Evolutionary conservation across 1,139 yeast species (phyloP).

Genomic region (Scheffersomyces illinoinensis): DNA sequence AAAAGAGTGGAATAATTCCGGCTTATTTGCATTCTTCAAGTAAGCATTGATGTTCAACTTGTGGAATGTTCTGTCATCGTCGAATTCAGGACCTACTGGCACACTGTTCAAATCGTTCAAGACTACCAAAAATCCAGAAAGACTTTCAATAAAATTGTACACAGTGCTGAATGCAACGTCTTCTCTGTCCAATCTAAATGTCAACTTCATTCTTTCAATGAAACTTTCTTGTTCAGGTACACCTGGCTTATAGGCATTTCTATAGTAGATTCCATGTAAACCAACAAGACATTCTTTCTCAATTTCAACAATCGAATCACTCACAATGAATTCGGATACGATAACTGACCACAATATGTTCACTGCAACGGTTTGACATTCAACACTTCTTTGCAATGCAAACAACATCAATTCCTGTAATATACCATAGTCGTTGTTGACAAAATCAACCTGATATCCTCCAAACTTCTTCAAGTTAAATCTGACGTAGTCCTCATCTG

Average conservation of each 20-base stretch:
- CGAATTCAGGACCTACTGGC: slow-evolving; percentile 82
- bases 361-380: slow-evolving; percentile 66
- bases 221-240: slow-evolving; percentile 55
- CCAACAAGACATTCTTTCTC: slow-evolving; percentile 66
- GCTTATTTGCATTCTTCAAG: slow-evolving; percentile 75
- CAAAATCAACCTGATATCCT: slow-evolving; percentile 71
- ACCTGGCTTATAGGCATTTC: slow-evolving; percentile 58
- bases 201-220: slow-evolving; percentile 49
- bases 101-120: slow-evolving; percentile 70
- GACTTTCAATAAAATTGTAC: slow-evolving; percentile 52
- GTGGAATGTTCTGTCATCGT: slow-evolving; percentile 83
- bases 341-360: slow-evolving; percentile 71
- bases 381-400: slow-evolving; percentile 66
- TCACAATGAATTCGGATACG: slow-evolving; percentile 64
- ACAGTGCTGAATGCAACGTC: slow-evolving; percentile 64
- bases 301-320: slow-evolving; percentile 59
- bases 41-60: slow-evolving; percentile 75
- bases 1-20: slow-evolving; percentile 77
- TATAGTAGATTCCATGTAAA: slow-evolving; percentile 63
- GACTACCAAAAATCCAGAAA: slow-evolving; percentile 64
- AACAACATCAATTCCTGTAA: slow-evolving; percentile 66
- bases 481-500: slow-evolving; percentile 56
- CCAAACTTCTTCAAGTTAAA: slow-evolving; percentile 67
- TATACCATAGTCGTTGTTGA: slow-evolving; percentile 59
- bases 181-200: slow-evolving; percentile 60